phyloP scores from a whole-genome alignment of 2,329 filamentous ascomycete species.

The Diaporthe sp. region DNA sequence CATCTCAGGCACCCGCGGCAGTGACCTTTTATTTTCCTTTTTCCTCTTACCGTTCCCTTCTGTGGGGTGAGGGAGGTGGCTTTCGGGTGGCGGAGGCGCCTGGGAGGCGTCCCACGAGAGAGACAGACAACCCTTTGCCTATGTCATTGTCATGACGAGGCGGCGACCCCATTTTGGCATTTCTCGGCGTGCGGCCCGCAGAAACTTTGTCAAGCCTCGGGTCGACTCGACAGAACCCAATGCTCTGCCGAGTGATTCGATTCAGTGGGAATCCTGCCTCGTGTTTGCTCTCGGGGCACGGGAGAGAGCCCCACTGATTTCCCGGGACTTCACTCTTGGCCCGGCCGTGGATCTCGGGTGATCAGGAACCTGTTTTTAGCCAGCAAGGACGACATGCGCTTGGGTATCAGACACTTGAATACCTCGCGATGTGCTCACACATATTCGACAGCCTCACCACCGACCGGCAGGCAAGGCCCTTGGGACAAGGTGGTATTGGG shows the following conservation, averaged over 20 bases:
- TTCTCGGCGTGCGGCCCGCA: neutral
- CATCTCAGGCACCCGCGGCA: neutral
- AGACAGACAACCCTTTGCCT: neutral
- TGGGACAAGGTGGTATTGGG: neutral
- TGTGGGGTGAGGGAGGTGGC: neutral
- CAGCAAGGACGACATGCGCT: neutral
- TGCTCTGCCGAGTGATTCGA: neutral
- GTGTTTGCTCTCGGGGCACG: conserved; percentile 16
- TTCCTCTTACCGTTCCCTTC: too few species aligned
- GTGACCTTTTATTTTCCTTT: too few species aligned
- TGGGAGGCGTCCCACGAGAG: neutral
- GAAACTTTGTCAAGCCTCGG: conserved; percentile 13
- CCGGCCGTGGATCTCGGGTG: conserved; percentile 9
- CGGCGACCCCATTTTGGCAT: neutral
- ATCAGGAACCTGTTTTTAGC: neutral
- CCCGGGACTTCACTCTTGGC: neutral
- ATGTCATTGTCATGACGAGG: neutral
- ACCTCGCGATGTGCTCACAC: neutral
- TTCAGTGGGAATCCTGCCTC: neutral
- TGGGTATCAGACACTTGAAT: neutral
- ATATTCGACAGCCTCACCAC: neutral
- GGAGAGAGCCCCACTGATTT: conserved; percentile 1
- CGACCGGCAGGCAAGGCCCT: conserved; percentile 4
- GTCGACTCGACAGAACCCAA: neutral
- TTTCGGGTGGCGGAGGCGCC: neutral